Evolutionary conservation across 306 rosid species (phyloP).

Genomic region (Gillenia trifoliata): DNA sequence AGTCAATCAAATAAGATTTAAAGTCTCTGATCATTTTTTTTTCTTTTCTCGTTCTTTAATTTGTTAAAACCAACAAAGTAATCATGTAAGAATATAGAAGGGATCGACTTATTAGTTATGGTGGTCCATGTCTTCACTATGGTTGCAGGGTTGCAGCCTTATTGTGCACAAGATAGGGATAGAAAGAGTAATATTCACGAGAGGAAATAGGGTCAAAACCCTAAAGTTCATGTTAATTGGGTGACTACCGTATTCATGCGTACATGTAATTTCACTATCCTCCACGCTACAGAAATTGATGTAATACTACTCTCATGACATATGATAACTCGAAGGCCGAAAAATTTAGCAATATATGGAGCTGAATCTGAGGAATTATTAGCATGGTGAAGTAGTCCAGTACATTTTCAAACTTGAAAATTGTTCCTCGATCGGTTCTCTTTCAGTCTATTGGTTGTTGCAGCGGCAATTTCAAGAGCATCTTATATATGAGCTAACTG

Average conservation of each 20-base stretch:
- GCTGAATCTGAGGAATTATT: background rate
- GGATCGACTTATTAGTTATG: background rate
- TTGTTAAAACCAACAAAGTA: background rate
- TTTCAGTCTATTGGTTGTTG: background rate
- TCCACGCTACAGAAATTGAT: background rate
- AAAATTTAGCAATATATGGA: background rate
- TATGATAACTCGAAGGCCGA: background rate
- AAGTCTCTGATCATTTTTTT: too few species aligned
- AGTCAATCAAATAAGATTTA: background rate
- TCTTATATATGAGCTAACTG: background rate
- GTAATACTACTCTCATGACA: background rate
- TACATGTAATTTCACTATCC: background rate
- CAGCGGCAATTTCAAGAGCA: background rate
- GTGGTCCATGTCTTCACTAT: background rate
- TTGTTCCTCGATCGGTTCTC: background rate
- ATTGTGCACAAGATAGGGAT: background rate
- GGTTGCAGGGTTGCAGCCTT: background rate
- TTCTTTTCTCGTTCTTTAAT: background rate
- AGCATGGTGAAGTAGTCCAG: background rate
- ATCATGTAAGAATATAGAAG: background rate
- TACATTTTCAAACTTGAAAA: background rate
- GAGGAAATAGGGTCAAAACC: constrained; percentile 12
- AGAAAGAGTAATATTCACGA: background rate
- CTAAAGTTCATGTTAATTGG: constrained; percentile 20
- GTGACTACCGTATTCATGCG: background rate